Base-by-base conservation (phyloP, 768 basidiomycete species). In the Trametes cingulata region DNA sequence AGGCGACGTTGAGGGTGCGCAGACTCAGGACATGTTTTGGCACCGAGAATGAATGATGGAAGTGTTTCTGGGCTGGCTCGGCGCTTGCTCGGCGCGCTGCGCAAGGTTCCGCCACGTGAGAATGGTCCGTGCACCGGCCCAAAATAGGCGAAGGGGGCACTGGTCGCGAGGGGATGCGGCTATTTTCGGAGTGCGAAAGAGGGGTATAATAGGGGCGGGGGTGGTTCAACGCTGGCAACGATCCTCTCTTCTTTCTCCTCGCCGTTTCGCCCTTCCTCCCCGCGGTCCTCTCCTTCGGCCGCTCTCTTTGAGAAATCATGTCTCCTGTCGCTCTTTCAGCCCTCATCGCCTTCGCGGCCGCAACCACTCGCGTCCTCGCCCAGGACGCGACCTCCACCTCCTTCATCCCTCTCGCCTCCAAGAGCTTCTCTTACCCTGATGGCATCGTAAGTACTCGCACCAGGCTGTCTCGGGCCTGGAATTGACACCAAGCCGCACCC, bases 281-380 rank as follows among this genome's bases (percentile, higher is more conserved):
- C 53, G 49, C 64, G 50, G 37, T 33, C 58, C 54, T 48, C 65
- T 61, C 55, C 51, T 58, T 56, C 27, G 33, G 48, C 54, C 52
- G 33, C 56, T 36, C 24, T 25, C 29, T 54, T 51, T 64, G 58
- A 55, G 62, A 61, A 47, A 49, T 49, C 47, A 75, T 75, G 74
- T 67, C 71, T 55, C 67, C 60, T 50, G 73, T 71, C 75, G 60
- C 73, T 72, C 74, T 75, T 73, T 75, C 70, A 35, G 63, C 70
- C 56, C 65, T 73, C 43, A 47, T 75, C 56, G 70, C 72, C 50
- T 29, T 69, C 61, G 71, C 70, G 63, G 67, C 69, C 39, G 61
- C 66, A 45, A 55, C 62, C 50, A 59, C 66, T 46, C 57, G 63
- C 43, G 70, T 67, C 36, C 58, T 58, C 35, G 70, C 64, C 41